Evolutionary conservation across 805 yeast genomes (phyloP), one percentile per base, ranked within the genome.

Genomic region (Wilhelminamyces savonicus): DNA sequence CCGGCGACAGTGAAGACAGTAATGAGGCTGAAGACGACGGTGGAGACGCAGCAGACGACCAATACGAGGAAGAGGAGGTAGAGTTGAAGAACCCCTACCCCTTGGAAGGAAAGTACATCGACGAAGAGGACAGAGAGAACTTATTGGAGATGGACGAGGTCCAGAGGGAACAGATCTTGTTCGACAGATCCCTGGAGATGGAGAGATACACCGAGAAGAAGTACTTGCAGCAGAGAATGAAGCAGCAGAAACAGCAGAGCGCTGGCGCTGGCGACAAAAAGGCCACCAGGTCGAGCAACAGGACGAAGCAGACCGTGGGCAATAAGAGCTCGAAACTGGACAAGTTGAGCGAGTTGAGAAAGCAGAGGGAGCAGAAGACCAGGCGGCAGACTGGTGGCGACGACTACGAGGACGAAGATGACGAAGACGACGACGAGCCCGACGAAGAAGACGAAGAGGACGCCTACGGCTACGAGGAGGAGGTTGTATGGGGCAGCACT

Each of bases 171-270:
- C 79, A 82, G 44, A 75, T 87, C 32, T 70, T 92, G 32, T 92
- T 85, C 46, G 97, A 90, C 33, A 84, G 99, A 57, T 75, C 85
- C 7, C 96, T 87, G 58, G 94, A 84, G 38, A 74, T 85, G 77
- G 95, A 90, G 55, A 77, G 82, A 42, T 88, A 69, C 58, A 78
- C 83, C 36, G 97, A 92, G 59, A 76, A 86, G 50, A 74, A 74
- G 52, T 78, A 82, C 46, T 75, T 94, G 46, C 86, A 83, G 17
- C 80, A 85, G 51, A 81, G 97, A 58, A 81, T 85, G 44, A 74
- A 66, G 48, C 76, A 74, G 44, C 73, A 71, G 31, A 59, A 66
- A 40, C 43, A 30, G 26, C 41, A 35, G 16, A 35, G 35, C 26
- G 36, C 29, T 26, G 14, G 26, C 11, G 13, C 63, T 51, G 21